Evolutionary conservation across 768 basidiomycete genomes (phyloP).

Genomic region (Suillus alpinus): DNA sequence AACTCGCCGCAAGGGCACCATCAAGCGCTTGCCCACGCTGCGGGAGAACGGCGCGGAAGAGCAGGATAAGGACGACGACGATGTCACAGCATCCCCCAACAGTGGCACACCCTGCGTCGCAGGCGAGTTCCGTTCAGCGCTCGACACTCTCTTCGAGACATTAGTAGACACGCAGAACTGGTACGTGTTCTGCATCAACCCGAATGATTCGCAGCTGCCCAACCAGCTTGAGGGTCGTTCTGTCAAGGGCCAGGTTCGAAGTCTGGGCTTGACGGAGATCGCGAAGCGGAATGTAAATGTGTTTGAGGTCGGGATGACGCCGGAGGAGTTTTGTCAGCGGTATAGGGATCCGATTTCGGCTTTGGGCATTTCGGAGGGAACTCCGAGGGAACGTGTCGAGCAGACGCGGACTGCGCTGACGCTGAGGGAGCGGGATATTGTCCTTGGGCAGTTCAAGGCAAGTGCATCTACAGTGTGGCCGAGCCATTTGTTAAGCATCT

Average conservation of each 20-base stretch:
- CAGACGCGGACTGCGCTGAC: slow-evolving; percentile 55
- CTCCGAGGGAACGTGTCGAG: slow-evolving; percentile 56
- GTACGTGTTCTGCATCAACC: slow-evolving; percentile 91
- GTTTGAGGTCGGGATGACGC: slow-evolving; percentile 84
- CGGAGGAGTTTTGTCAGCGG: slow-evolving; percentile 80
- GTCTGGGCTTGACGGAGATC: slow-evolving; percentile 76
- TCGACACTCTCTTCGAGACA: slow-evolving; percentile 85
- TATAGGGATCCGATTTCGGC: slow-evolving; percentile 68
- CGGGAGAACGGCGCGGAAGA: slow-evolving; percentile 32
- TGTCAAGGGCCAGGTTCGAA: slow-evolving; percentile 89
- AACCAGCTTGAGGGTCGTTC: slow-evolving; percentile 91
- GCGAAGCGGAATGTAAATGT: slow-evolving; percentile 61
- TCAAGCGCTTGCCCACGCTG: slow-evolving; percentile 50
- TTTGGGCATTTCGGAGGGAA: slow-evolving; percentile 57
- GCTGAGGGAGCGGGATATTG: slow-evolving; percentile 68
- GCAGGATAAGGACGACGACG: slow-evolving; percentile 43
- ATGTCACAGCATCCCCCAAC: slow-evolving; percentile 27
- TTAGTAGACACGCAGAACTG: slow-evolving; percentile 87
- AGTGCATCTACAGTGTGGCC: background rate
- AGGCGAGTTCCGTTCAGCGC: slow-evolving; percentile 81
- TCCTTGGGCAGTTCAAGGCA: slow-evolving; percentile 83
- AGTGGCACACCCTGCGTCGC: slow-evolving; percentile 67
- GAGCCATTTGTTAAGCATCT: slow-evolving; percentile 10
- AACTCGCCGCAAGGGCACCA: slow-evolving; percentile 74
- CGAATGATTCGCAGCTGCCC: slow-evolving; percentile 93